Base-by-base conservation (phyloP, 2,329 filamentous ascomycete species). In the Alternaria sp. region DNA sequence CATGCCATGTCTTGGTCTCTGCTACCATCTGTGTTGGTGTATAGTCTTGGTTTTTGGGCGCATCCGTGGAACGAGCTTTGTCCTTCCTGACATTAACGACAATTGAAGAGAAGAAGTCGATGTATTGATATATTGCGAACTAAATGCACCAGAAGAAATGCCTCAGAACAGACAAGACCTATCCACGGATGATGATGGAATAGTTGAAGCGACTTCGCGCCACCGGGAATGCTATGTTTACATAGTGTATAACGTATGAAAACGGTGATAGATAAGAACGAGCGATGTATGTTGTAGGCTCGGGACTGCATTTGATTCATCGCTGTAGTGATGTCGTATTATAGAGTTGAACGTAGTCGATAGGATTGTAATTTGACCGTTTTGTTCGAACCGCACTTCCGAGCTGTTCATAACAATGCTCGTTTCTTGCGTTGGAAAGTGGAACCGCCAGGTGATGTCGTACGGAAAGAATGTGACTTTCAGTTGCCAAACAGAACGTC, bases 401-500 rank as follows among this genome's bases (percentile, higher is more conserved):
- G n/a, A 30, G 15, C 15, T 25, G 2, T 11, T 10, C n/a, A 15
- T 2, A 12, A 15, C 7, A 11, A 2, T 9, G 1, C 13, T 19
- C 2, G 26, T 9, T 50, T 30, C 15, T 0, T 3, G 26, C 4
- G 9, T 2, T 30, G 2, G 5, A 13, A 1, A 11, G 26, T 2
- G 4, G 0, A 5, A 11, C n/a, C 3, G 11, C 3, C 9, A 10
- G 2, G 3, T 25, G 12, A 44, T 23, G 15, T 12, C 1, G 25
- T 32, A 5, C 40, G 2, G 7, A 9, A 26, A 21, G 0, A 4
- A 9, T 0, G 6, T 10, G 6, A 0, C 3, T 4, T 21, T 63
- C 52, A 69, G 7, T 28, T 65, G 6, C 71, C 76, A 49, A 78
- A 79, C 3, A 79, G 55, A 4, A 73, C 68, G 0, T 57, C 64